A percentile compares a stretch with the other conserved stretches of the same genome.
Conservation (phyloP, 2,329 filamentous ascomycete species). For the Ascochyta clinopodiicola region DNA sequence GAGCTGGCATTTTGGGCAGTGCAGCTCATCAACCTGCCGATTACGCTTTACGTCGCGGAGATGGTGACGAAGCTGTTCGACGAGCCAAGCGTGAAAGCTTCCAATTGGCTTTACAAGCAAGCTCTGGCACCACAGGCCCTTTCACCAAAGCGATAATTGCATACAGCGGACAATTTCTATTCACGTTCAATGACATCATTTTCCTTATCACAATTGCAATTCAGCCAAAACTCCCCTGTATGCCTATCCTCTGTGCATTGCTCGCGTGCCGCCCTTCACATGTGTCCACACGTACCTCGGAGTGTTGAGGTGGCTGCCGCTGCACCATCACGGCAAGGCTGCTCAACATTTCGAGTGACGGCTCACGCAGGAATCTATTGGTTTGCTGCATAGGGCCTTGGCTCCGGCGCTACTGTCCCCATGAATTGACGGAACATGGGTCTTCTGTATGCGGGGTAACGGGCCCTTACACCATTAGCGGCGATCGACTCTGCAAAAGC, state of each 20-base stretch:
- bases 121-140: conserved; percentile 41
- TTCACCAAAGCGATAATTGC: conserved; percentile 4
- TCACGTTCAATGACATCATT: background rate
- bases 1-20: conserved; percentile 62
- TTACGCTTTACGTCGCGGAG: conserved; percentile 43
- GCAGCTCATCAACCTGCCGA: conserved; percentile 58
- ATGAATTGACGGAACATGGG: background rate
- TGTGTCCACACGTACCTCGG: conserved; percentile 5
- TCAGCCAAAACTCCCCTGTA: background rate
- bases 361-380: conserved; percentile 9
- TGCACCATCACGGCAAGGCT: conserved; percentile 2
- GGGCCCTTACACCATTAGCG: conserved; percentile 11
- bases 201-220: background rate
- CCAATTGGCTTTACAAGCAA: conserved; percentile 61
- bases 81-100: conserved; percentile 61
- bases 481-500: background rate
- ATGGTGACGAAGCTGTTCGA: conserved; percentile 46
- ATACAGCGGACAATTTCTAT: background rate
- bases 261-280: conserved; percentile 10
- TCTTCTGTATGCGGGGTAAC: conserved; percentile 13
- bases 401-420: conserved; percentile 6
- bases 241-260: background rate
- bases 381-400: conserved; percentile 2
- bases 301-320: background rate
- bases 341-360: conserved; percentile 1